Evolutionary conservation across 441 rosid species (phyloP), one percentile per base, ranked within the genome.

Genomic region (Pelargonium myrrhifolium): DNA sequence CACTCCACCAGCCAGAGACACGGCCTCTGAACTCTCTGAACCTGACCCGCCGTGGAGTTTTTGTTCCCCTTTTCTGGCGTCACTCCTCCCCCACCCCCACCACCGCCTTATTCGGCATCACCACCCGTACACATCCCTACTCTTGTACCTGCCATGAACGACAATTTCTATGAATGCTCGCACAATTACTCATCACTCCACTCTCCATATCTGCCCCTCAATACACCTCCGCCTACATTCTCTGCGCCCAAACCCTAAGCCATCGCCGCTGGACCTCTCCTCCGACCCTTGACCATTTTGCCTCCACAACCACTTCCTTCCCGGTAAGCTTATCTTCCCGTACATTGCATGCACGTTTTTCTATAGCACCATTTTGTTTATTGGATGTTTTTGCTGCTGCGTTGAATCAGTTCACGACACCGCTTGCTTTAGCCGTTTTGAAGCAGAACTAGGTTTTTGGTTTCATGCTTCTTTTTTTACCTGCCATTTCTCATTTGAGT

Each of bases 251-350:
- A 69, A 11, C 71, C 73, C 59, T 71, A 74, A 42, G 4, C 59
- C 63, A 35, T 61, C 68, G 64, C 69, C 51, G 67, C 61, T 60
- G 45, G 11, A 43, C 61, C 43, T 77, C 28, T 68, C 67, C 31
- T 12, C 1, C 55, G 12, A 2, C 9, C 55, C 9, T 31, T 9
- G 3, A 40, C 45, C 3, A 69, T 43, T 39, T 8, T 0, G 53
- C n/a, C 15, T 47, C 3, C 15, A 1, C 53, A 47, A 47, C 9
- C 31, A 40, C 17, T 20, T 14, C 39, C 67, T 65, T 35, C 22
- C 75, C 70, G 82, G 86, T 67, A 72, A 71, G 62, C 70, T 20
- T 56, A 59, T 43, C 11, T 62, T 47, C 53, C 53, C 12, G n/a
- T 47, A 47, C 53, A 47, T 47, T 47, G 53, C 15, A 10, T 47